Evolutionary conservation across 768 basidiomycete genomes (phyloP), one percentile per base, ranked within the genome.

Genomic region (Phallus indusiatus): DNA sequence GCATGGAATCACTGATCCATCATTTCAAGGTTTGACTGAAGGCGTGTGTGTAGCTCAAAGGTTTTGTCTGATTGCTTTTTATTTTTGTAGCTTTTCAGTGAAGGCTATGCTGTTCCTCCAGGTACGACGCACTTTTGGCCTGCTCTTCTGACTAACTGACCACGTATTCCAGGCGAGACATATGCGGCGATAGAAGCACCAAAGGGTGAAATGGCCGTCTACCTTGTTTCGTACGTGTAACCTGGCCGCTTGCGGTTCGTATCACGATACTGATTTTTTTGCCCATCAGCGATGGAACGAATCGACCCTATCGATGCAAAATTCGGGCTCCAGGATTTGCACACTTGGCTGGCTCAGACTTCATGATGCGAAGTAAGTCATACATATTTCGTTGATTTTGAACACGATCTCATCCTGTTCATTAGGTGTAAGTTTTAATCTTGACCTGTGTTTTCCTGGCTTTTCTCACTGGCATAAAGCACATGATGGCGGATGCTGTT

Each of bases 191-290:
- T 98, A 64, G 96, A 99, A 74, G 95, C 95, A 8, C 95, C 95
- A 49, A 98, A 99, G 75, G 94, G 94, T 63, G 95, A 98, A 75
- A 97, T 97, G 94, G 95, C 80, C 64, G 95, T 99, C 50, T 99
- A 94, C 76, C 85, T 99, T 54, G 93, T 99, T 62, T 96, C 94
- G 83, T 89, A 66, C 67, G 87, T 81, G 33, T 28, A 33, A 22
- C 4, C 46, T 21, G 8, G 20, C 6, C 1, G 12, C 4, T 10
- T 2, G 14, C 49, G 14, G 5, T 35, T 33, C 48, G 34, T 37
- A 14, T 5, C 8, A 17, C n/a, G 21, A 56, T 56, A 22, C 20
- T 10, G 37, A 50, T 12, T 51, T 6, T 49, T 18, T 20, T 11
- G n/a, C 37, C 52, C 48, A 21, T 14, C 60, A 90, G 88, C 63